phyloP scores from a whole-genome alignment of 208 protist genomes.

The Trypanosoma rangeli region DNA sequence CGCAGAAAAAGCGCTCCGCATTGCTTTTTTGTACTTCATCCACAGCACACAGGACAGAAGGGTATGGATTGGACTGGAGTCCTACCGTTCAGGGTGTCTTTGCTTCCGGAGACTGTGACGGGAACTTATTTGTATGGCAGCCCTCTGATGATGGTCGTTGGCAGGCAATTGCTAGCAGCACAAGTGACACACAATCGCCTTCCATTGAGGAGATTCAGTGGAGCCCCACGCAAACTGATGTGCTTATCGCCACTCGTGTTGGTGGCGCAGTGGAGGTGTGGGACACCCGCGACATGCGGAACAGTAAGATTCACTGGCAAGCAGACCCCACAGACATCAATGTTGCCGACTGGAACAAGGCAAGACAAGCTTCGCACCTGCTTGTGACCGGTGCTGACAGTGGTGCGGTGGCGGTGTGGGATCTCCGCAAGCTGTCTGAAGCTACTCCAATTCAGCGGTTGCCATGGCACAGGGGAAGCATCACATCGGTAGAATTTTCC shows the following conservation, averaged over 20 bases:
- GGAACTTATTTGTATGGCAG: constrained; percentile 91
- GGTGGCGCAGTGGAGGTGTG: constrained; percentile 88
- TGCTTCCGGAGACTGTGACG: constrained; percentile 93
- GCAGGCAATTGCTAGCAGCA: constrained; percentile 70
- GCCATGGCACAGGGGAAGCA: constrained; percentile 91
- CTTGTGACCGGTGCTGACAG: constrained; percentile 97
- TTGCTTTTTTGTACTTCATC: constrained; percentile 81
- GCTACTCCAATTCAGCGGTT: constrained; percentile 82
- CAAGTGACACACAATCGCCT: constrained; percentile 23
- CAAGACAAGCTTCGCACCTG: constrained; percentile 88
- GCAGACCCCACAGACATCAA: constrained; percentile 95
- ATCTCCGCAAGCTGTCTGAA: constrained; percentile 90
- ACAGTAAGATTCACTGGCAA: constrained; percentile 69
- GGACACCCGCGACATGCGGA: constrained; percentile 91
- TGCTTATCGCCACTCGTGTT: constrained; percentile 81
- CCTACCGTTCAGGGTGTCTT: constrained; percentile 60
- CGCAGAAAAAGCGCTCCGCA: constrained; percentile 18
- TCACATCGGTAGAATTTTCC: constrained; percentile 97
- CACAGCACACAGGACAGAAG: constrained; percentile 91
- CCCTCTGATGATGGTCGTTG: constrained; percentile 72
- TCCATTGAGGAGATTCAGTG: constrained; percentile 98
- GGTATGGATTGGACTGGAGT: constrained; percentile 98
- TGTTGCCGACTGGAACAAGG: constrained; percentile 96
- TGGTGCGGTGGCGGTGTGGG: constrained; percentile 96
- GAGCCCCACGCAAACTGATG: constrained; percentile 92